Percentiles rank a stretch among this genome's conserved stretches.
phyloP scores from a whole-genome alignment of 1,284 basidiomycete species.

The Rhizoctonia solani region DNA sequence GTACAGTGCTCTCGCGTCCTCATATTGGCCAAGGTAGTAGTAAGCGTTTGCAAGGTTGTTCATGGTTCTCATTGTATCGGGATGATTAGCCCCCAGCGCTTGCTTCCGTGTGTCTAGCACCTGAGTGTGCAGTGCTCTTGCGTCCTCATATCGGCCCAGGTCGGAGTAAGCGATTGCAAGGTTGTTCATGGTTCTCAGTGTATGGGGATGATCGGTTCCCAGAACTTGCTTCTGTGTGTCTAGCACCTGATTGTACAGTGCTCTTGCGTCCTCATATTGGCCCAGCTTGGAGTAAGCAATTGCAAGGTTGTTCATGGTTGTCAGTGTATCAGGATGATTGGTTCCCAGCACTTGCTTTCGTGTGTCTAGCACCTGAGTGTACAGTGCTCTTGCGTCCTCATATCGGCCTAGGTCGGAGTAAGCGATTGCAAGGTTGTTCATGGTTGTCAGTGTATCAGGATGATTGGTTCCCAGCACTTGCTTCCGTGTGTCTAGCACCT shows the following conservation, averaged over 20 bases:
- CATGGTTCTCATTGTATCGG: neutral
- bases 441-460: neutral
- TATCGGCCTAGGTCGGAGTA: neutral
- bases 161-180: neutral
- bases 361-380: no score
- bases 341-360: neutral
- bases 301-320: neutral
- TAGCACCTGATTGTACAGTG: neutral
- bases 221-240: neutral
- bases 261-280: no score
- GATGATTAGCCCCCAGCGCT: neutral
- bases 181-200: neutral
- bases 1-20: neutral
- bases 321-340: neutral
- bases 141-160: neutral
- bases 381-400: neutral
- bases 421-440: neutral
- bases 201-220: neutral
- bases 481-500: neutral
- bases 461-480: neutral
- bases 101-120: neutral
- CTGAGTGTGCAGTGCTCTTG: neutral
- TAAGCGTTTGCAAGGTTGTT: neutral
- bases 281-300: no score
- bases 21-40: constrained; percentile 11